A percentile compares a stretch with the other conserved stretches of the same genome.
These are phyloP conservation scores for Barnettozyma sucrosica DNA, from an alignment of 805 yeast genomes.

Conservation along the genomic window DNA sequence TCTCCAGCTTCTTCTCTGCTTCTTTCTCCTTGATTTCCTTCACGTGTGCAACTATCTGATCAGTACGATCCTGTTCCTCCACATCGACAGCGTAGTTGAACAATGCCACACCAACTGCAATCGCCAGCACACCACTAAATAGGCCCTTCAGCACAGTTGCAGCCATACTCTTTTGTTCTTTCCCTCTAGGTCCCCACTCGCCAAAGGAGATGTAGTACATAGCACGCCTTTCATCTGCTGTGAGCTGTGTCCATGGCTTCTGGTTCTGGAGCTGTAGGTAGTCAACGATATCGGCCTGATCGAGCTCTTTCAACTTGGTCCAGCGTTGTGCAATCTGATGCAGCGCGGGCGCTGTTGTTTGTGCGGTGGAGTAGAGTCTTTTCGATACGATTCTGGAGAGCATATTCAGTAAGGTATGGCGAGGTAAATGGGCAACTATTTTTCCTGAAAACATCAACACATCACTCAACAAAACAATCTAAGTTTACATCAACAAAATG, in stretches of 20 bases:
- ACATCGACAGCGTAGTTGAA: constrained; percentile 19
- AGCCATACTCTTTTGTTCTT: constrained; percentile 8
- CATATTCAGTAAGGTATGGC: background rate
- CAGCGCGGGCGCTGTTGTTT: constrained; percentile 24
- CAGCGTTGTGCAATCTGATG: constrained; percentile 27
- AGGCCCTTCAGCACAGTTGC: constrained; percentile 15
- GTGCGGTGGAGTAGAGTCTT: constrained; percentile 4
- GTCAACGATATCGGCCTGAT: constrained; percentile 33
- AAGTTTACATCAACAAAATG: background rate
- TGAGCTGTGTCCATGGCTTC: constrained; percentile 28
- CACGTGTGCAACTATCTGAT: constrained; percentile 6
- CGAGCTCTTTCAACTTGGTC: constrained; percentile 27
- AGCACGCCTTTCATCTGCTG: constrained; percentile 26
- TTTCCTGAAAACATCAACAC: constrained; percentile 1
- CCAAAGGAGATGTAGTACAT: constrained; percentile 34
- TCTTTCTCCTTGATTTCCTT: constrained; percentile 1
- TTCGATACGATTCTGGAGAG: background rate
- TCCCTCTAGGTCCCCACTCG: constrained; percentile 32
- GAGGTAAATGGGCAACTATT: background rate
- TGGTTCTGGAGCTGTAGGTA: constrained; percentile 29
- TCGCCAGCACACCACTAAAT: constrained; percentile 15
- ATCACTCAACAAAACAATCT: too few species aligned
- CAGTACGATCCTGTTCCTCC: constrained; percentile 14
- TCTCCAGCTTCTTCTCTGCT: constrained; percentile 2
- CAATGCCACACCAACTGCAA: constrained; percentile 17